Conservation (phyloP, 345 rosid species). For the Populus simonii region DNA sequence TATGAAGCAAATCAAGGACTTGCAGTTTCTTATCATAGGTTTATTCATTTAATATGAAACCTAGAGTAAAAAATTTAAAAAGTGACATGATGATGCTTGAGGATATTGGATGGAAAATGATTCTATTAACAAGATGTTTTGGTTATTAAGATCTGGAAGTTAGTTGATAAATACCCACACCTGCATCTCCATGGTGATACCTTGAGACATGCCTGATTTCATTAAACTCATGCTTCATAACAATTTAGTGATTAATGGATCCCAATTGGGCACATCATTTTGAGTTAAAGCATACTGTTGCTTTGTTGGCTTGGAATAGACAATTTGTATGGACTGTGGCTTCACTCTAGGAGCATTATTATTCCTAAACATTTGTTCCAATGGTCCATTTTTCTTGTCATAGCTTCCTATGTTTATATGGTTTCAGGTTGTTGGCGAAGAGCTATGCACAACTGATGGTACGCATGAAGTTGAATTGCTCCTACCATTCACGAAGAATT, state of each 20-base stretch:
- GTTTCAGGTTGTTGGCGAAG: slow-evolving; percentile 57
- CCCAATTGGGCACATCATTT: not conserved
- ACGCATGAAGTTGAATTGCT: slow-evolving; percentile 75
- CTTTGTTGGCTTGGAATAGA: not conserved
- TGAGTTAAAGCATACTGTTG: not conserved
- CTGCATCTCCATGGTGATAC: not conserved
- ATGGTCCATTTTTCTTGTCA: not conserved
- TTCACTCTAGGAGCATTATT: not conserved
- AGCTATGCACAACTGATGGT: slow-evolving; percentile 49
- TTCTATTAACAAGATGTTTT: not conserved
- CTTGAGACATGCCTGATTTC: not conserved
- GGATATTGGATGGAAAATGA: not conserved
- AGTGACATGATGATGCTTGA: not conserved
- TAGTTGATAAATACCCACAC: not conserved
- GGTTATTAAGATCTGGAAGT: not conserved
- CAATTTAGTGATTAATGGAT: not conserved
- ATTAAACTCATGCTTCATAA: not conserved
- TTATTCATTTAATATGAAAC: not conserved
- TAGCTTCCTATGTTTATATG: slow-evolving; percentile 1
- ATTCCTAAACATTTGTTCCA: not conserved
- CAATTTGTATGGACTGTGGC: not conserved
- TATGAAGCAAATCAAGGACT: not conserved
- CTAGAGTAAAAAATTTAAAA: not conserved
- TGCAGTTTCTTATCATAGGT: not conserved
- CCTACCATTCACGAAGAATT: slow-evolving; percentile 64